phyloP scores from a whole-genome alignment of 2,329 filamentous ascomycete species.

The Malbranchea zuffiana region DNA sequence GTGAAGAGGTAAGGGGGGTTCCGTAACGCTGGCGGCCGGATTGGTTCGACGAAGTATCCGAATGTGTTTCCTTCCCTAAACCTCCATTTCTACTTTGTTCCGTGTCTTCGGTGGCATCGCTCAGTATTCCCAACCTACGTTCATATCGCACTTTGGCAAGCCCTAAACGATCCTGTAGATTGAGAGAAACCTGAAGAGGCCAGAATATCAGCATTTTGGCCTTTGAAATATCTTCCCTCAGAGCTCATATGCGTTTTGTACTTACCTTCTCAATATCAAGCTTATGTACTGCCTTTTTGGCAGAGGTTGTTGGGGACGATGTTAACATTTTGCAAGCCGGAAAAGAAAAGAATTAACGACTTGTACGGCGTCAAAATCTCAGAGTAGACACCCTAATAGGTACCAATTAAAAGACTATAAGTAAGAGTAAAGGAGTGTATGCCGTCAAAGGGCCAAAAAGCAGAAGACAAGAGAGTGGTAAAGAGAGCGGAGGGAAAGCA shows the following conservation, averaged over 20 bases:
- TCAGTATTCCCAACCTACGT: slow-evolving; percentile 81
- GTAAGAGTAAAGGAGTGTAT: no score
- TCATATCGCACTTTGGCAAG: slow-evolving; percentile 96
- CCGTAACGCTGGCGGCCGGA: slow-evolving; percentile 53
- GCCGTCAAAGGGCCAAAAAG: neutral
- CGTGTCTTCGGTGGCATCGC: slow-evolving; percentile 65
- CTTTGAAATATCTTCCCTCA: neutral
- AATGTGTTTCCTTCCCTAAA: slow-evolving; percentile 69
- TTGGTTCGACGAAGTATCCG: slow-evolving; percentile 75
- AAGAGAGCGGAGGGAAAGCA: slow-evolving; percentile 12
- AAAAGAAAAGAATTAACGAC: no score
- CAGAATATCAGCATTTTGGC: slow-evolving; percentile 18
- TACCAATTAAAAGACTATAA: no score
- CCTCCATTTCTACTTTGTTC: slow-evolving; percentile 58
- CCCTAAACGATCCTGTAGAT: slow-evolving; percentile 84
- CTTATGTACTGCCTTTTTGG: slow-evolving; percentile 32
- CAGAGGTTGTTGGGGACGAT: slow-evolving; percentile 22
- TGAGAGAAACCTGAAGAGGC: slow-evolving; percentile 69
- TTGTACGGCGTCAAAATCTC: no score
- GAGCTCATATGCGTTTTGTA: neutral
- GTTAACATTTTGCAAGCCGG: slow-evolving; percentile 24
- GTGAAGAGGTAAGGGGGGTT: slow-evolving; percentile 62
- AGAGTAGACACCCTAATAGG: no score
- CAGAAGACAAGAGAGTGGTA: neutral
- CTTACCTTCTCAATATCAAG: slow-evolving; percentile 34